Evolutionary conservation across 257 asterid species (phyloP), one percentile per base, ranked within the genome.

Genomic region (Jacaranda copaia): DNA sequence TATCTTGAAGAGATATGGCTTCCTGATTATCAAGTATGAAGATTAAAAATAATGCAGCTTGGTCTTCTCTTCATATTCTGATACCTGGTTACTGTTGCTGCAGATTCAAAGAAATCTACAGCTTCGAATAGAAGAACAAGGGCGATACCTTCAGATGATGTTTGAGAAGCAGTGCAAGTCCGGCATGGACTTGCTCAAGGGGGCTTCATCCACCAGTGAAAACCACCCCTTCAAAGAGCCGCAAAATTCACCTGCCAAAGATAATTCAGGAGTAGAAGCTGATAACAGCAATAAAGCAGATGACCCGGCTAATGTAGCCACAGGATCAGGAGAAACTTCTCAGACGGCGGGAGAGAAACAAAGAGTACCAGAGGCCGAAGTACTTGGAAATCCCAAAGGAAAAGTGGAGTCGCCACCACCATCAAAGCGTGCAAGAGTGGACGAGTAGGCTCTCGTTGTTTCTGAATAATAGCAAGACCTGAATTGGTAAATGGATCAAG

Each of bases 51-150:
- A 25, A 25, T 25, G 1, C 32, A 25, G 32, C 32, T 25, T 0
- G 32, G 32, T 25, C 32, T 25, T 25, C 32, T 25, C 32, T 25
- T 25, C 32, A 25, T 25, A 25, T 1, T 25, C 51, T 25, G 20
- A 74, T 74, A 20, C 52, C 69, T 43, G 16, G 12, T 74, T 51
- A 25, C 46, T 60, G 39, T 73, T 63, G 79, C 67, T 80, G 78
- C 92, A 92, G 99, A 94, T 92, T 70, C 98, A 92, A 83, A 92
- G 99, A 85, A 94, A 91, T 84, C 76, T 94, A 74, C 98, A 94
- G 91, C 92, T 92, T 46, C 88, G 96, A 38, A 94, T 94, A 76
- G 98, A 94, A 89, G 98, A 94, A 82, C 99, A 91, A 81, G 97
- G 99, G 59, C 82, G 88, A 57, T 74, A 82, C 65, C 97, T 92